A percentile compares a stretch with the other conserved stretches of the same genome.
Evolutionary conservation across 352 stramenopile genomes (phyloP).

Genomic region (Phytophthora kernoviae): DNA sequence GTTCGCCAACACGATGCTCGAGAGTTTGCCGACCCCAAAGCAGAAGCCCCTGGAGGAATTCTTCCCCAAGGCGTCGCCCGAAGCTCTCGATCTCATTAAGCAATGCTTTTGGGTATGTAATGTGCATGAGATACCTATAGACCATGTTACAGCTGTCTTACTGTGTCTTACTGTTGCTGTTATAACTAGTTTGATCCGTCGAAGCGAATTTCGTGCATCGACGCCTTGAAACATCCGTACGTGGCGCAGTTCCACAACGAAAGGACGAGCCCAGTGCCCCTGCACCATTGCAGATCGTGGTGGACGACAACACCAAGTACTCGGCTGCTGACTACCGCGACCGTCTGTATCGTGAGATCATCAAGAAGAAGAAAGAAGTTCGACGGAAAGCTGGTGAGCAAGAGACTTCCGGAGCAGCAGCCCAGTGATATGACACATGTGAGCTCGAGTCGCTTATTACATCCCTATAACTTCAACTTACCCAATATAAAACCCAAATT

Average conservation of each 20-base stretch:
- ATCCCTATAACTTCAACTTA: constrained; percentile 1
- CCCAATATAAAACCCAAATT: neutral
- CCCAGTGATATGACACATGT: constrained; percentile 18
- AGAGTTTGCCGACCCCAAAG: constrained; percentile 84
- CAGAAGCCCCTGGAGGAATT: constrained; percentile 83
- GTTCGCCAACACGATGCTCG: constrained; percentile 94
- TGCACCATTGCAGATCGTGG: constrained; percentile 79
- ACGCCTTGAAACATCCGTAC: constrained; percentile 93
- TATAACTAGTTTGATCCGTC: constrained; percentile 87
- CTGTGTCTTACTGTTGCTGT: neutral
- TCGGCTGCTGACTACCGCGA: constrained; percentile 94
- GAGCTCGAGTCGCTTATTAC: no score
- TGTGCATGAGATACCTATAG: neutral
- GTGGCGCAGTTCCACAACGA: constrained; percentile 95
- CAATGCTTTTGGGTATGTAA: constrained; percentile 81
- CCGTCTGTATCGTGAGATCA: constrained; percentile 93
- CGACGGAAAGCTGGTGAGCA: constrained; percentile 52
- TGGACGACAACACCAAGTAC: constrained; percentile 96
- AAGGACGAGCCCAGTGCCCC: constrained; percentile 90
- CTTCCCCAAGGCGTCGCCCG: constrained; percentile 85
- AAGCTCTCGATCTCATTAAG: constrained; percentile 91
- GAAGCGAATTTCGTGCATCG: constrained; percentile 87
- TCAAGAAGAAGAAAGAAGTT: constrained; percentile 93
- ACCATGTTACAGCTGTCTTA: constrained; percentile 6
- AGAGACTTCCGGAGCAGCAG: constrained; percentile 14